A percentile compares a stretch with the other conserved stretches of the same genome.
Conservation (phyloP, 441 rosid species). For the Euphorbia celastroides region DNA sequence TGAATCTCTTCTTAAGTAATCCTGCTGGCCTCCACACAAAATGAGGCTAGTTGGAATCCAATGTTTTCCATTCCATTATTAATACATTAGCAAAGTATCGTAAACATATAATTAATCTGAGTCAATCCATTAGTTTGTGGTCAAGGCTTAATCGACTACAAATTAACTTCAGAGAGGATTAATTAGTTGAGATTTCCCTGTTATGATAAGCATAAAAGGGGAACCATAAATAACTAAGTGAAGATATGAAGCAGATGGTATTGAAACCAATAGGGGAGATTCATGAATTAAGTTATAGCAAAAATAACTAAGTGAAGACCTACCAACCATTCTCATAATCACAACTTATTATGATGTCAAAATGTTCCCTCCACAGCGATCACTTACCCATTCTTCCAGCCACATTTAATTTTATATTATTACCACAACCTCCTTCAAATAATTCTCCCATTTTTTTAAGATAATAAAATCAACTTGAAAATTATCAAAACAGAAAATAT, state of each 20-base stretch:
- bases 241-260: no score
- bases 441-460: background rate
- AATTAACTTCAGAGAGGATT: background rate
- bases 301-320: no score
- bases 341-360: slow-evolving; percentile 1
- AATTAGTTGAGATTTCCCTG: background rate
- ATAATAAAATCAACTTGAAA: background rate
- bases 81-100: no score
- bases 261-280: no score
- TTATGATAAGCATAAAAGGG: no score
- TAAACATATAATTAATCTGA: no score
- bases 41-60: slow-evolving; percentile 24
- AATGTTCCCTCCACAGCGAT: slow-evolving; percentile 18
- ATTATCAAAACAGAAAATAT: background rate
- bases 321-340: no score
- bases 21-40: slow-evolving; percentile 9
- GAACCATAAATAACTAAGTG: no score
- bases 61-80: background rate
- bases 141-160: background rate
- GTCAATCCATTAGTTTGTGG: background rate
- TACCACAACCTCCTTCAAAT: slow-evolving; percentile 1
- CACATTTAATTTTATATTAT: background rate
- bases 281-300: no score
- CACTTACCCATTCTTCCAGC: slow-evolving; percentile 1
- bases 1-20: slow-evolving; percentile 22